Evolutionary conservation across 1,139 yeast genomes (phyloP).

Genomic region (Yueomyces sp.): DNA sequence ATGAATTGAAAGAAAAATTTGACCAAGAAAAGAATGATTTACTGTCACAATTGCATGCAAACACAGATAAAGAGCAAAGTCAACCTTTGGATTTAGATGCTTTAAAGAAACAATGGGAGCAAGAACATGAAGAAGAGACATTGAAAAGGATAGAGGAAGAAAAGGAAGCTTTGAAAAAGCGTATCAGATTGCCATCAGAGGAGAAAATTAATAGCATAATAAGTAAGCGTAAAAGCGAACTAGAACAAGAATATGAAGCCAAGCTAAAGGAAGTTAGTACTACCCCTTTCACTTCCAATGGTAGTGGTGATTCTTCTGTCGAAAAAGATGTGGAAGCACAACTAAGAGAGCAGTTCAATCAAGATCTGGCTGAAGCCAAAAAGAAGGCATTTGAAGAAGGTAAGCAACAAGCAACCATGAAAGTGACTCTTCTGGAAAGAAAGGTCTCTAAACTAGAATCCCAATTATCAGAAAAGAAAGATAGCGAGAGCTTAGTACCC

Average conservation of each 20-base stretch:
- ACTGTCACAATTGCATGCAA: background rate
- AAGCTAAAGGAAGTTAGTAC: conserved; percentile 10
- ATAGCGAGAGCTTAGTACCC: too few species aligned
- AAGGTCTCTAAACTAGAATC: conserved; percentile 19
- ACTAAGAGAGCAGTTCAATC: conserved; percentile 12
- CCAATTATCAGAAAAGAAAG: conserved; percentile 5
- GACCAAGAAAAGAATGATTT: background rate
- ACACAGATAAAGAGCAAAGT: background rate
- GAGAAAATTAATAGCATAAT: conserved; percentile 18
- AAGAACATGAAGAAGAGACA: conserved; percentile 18
- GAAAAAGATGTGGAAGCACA: conserved; percentile 11
- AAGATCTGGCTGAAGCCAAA: conserved; percentile 24
- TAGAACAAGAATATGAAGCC: conserved; percentile 16
- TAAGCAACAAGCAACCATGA: conserved; percentile 26
- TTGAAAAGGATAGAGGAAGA: conserved; percentile 17
- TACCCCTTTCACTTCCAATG: conserved; percentile 3
- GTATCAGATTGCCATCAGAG: conserved; percentile 20
- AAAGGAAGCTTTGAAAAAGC: conserved; percentile 20
- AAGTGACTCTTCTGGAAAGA: conserved; percentile 18
- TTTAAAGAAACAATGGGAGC: conserved; percentile 14
- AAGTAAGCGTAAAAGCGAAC: conserved; percentile 13
- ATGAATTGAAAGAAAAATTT: conserved; percentile 9
- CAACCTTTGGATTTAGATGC: conserved; percentile 3
- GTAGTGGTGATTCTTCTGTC: conserved; percentile 1
- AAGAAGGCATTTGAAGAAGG: conserved; percentile 29